These are phyloP conservation scores for Epichloe glyceriae DNA, from an alignment of 2,329 filamentous ascomycete species.

Conservation along the genomic window DNA sequence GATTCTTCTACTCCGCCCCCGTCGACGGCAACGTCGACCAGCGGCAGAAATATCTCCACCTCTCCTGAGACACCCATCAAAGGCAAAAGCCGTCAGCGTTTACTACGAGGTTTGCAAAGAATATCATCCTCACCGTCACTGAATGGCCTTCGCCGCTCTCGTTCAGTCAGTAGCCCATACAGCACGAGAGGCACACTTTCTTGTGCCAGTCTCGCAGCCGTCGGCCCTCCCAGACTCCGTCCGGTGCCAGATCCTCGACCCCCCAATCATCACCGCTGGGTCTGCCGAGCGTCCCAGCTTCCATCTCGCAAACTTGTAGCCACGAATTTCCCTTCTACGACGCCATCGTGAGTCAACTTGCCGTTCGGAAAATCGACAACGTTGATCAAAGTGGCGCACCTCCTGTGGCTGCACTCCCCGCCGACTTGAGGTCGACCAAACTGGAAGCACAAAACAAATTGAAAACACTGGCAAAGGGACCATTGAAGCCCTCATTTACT, in stretches of 20 bases:
- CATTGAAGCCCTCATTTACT: constrained; percentile 33
- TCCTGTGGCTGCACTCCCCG: constrained; percentile 48
- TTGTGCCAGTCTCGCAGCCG: constrained; percentile 38
- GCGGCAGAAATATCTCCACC: constrained; percentile 9
- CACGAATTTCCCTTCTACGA: constrained; percentile 28
- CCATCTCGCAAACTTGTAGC: constrained; percentile 25
- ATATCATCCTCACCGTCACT: constrained; percentile 73
- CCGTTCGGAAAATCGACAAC: constrained; percentile 41
- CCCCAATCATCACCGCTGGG: constrained; percentile 29
- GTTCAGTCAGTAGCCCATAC: constrained; percentile 58
- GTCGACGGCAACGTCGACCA: constrained; percentile 11
- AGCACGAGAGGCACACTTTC: constrained; percentile 38
- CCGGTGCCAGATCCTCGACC: constrained; percentile 17
- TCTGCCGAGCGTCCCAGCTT: constrained; percentile 22
- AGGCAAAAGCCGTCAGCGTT: constrained; percentile 53
- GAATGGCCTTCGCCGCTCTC: constrained; percentile 46
- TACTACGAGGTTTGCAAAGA: constrained; percentile 63
- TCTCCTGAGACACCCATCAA: constrained; percentile 28
- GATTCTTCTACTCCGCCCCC: constrained; percentile 14
- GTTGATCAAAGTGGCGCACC: constrained; percentile 26
- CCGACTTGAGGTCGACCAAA: constrained; percentile 40
- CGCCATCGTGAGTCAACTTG: constrained; percentile 34
- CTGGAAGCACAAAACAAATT: constrained; percentile 13
- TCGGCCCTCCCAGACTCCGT: constrained; percentile 16
- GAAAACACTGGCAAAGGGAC: constrained; percentile 9